phyloP scores from a whole-genome alignment of 768 basidiomycete genomes.

The Lactarius pseudohatsudake region DNA sequence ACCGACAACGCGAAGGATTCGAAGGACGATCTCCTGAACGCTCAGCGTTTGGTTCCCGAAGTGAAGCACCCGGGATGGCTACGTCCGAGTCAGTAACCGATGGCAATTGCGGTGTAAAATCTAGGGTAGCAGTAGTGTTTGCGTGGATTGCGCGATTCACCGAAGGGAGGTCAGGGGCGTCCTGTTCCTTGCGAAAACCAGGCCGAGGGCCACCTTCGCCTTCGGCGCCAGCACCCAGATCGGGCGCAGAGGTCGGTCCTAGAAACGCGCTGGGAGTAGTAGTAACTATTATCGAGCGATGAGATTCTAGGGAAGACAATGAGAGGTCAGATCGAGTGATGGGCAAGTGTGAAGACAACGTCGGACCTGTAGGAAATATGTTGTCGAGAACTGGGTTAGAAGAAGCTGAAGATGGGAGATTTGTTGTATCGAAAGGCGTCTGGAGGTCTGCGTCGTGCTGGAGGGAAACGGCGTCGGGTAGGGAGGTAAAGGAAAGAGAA shows the following conservation, averaged over 20 bases:
- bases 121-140: neutral
- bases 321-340: neutral
- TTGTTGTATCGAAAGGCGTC: too few species aligned
- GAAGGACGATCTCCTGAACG: neutral
- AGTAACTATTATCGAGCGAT: neutral
- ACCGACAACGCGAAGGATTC: neutral
- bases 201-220: too few species aligned
- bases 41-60: neutral
- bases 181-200: too few species aligned
- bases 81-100: neutral
- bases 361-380: neutral
- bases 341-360: neutral
- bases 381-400: neutral
- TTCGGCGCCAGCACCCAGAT: neutral
- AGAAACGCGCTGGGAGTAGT: neutral
- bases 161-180: too few species aligned
- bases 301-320: neutral
- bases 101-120: neutral
- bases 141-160: too few species aligned
- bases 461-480: too few species aligned
- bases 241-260: neutral
- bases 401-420: neutral
- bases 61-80: neutral
- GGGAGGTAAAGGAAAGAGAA: too few species aligned
- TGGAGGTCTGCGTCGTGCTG: neutral